Conservation (phyloP, 352 stramenopile species). For the Phytophthora hibernalis region DNA sequence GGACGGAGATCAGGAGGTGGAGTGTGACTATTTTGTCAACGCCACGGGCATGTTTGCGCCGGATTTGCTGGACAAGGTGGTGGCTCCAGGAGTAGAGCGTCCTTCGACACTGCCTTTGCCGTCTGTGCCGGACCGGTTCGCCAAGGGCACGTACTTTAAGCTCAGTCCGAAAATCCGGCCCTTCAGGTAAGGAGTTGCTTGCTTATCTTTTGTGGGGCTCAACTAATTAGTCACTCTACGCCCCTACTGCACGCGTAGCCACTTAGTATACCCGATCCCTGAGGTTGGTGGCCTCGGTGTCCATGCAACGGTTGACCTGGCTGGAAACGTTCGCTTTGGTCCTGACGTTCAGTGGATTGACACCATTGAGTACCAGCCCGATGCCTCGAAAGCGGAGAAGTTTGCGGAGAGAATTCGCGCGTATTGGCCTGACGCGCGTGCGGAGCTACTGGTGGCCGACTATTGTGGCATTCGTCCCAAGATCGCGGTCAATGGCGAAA, state of each 20-base stretch:
- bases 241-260: slow-evolving; percentile 35
- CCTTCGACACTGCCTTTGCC: slow-evolving; percentile 18
- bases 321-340: slow-evolving; percentile 94
- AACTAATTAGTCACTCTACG: neutral
- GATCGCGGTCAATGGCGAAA: slow-evolving; percentile 69
- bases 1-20: slow-evolving; percentile 65
- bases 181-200: slow-evolving; percentile 55
- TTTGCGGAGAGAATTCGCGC: slow-evolving; percentile 82
- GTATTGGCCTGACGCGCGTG: slow-evolving; percentile 93
- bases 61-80: slow-evolving; percentile 46
- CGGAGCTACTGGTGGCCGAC: slow-evolving; percentile 88
- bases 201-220: neutral
- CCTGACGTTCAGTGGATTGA: slow-evolving; percentile 97
- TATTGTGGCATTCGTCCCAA: slow-evolving; percentile 98
- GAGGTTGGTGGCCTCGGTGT: slow-evolving; percentile 95
- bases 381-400: slow-evolving; percentile 57
- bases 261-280: slow-evolving; percentile 97
- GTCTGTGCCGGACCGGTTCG: slow-evolving; percentile 75
- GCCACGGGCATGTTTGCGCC: slow-evolving; percentile 88
- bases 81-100: slow-evolving; percentile 2
- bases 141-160: slow-evolving; percentile 98
- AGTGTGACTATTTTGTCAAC: slow-evolving; percentile 94
- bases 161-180: slow-evolving; percentile 56
- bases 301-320: slow-evolving; percentile 95
- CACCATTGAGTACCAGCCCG: slow-evolving; percentile 86